Percentiles rank a stretch among this genome's conserved stretches.
Conservation (phyloP, 148 eudicot species). For the Camellia granthamiana region DNA sequence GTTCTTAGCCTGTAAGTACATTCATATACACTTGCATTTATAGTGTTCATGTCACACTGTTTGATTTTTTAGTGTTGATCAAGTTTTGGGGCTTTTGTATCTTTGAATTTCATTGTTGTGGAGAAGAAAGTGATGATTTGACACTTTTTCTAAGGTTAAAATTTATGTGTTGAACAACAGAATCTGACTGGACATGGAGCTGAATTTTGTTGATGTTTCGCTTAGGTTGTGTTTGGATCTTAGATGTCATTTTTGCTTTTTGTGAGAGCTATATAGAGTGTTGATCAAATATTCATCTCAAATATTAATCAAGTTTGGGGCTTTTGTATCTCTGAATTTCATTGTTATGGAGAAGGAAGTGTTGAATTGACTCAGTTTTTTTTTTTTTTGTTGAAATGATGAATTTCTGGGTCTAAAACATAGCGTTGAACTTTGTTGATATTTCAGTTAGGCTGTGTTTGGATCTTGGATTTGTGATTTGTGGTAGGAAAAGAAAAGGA, state of each 20-base stretch:
- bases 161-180: neutral
- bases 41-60: neutral
- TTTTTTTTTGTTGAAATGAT: neutral
- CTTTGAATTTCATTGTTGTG: neutral
- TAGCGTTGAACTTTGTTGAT: no score
- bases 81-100: neutral
- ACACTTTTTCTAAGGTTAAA: no score
- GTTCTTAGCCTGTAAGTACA: constrained; percentile 66
- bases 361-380: neutral
- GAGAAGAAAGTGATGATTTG: neutral
- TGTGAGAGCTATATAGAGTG: neutral
- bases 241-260: neutral
- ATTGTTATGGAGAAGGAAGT: neutral
- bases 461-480: no score
- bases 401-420: neutral
- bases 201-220: no score
- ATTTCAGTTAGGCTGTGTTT: no score
- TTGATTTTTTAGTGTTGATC: no score
- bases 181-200: no score
- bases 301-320: neutral
- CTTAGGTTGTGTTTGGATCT: no score
- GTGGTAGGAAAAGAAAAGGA: no score
- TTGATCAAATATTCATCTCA: neutral
- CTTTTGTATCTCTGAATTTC: neutral
- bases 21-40: neutral